These are phyloP conservation scores for Phialophora verrucosa DNA, from an alignment of 2,329 filamentous ascomycete genomes.

Conservation along the genomic window DNA sequence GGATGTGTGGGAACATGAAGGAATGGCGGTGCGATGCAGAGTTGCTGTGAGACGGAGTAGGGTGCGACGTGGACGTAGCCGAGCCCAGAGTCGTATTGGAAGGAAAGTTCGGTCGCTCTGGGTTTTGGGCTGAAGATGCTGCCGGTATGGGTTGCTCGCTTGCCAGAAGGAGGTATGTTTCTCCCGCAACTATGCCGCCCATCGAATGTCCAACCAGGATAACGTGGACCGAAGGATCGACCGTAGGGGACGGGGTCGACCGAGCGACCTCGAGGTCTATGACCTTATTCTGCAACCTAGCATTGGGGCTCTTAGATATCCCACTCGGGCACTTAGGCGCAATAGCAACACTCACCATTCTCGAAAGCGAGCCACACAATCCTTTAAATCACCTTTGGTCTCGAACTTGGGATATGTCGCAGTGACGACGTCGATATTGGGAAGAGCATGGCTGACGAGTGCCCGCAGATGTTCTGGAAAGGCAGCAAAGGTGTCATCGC, in stretches of 20 bases:
- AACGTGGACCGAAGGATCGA: conserved; percentile 82
- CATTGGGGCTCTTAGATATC: conserved; percentile 6
- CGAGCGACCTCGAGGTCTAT: conserved; percentile 92
- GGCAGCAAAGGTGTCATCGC: conserved; percentile 55
- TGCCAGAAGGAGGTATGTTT: conserved; percentile 77
- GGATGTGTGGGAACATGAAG: conserved; percentile 92
- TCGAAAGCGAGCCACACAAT: conserved; percentile 53
- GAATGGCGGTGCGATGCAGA: conserved; percentile 33
- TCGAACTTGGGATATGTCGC: conserved; percentile 57
- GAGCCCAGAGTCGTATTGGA: conserved; percentile 38
- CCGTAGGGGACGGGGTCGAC: conserved; percentile 77
- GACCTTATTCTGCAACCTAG: conserved; percentile 83
- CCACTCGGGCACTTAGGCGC: background rate
- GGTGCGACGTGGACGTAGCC: conserved; percentile 35
- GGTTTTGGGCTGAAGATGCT: conserved; percentile 41
- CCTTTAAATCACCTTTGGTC: conserved; percentile 55
- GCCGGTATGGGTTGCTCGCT: conserved; percentile 63
- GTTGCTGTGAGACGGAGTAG: conserved; percentile 30
- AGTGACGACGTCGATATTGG: conserved; percentile 49
- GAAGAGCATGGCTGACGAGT: conserved; percentile 51
- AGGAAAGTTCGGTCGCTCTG: conserved; percentile 35
- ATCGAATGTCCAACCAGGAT: conserved; percentile 87
- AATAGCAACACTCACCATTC: conserved; percentile 50
- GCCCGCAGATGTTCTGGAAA: conserved; percentile 54
- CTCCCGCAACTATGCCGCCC: conserved; percentile 93